These are phyloP conservation scores for Grosmannia serpens DNA, from an alignment of 2,329 filamentous ascomycete species.

Conservation along the genomic window DNA sequence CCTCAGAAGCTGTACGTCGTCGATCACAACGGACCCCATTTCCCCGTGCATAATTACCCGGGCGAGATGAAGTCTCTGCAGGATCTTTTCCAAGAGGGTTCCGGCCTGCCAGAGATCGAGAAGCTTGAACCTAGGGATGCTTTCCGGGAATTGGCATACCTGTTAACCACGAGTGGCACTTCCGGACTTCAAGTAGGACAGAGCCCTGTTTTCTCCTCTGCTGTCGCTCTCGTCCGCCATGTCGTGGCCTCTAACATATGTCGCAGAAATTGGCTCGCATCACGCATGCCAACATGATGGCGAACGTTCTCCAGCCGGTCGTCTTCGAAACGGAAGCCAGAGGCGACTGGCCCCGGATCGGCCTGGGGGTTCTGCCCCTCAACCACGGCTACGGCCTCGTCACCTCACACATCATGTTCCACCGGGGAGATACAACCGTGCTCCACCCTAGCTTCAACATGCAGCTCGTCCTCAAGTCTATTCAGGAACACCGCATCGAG, in stretches of 20 bases:
- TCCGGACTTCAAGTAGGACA: too few species aligned
- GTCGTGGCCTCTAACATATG: too few species aligned
- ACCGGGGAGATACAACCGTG: neutral
- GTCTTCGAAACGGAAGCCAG: constrained; percentile 29
- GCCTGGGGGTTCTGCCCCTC: constrained; percentile 73
- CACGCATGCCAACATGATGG: constrained; percentile 63
- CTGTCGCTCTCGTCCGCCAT: too few species aligned
- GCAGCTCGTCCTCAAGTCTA: neutral
- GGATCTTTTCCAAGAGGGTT: too few species aligned
- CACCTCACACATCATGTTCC: neutral
- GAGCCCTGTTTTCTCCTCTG: too few species aligned
- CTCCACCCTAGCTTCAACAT: neutral
- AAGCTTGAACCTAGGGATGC: too few species aligned
- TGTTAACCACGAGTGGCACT: neutral
- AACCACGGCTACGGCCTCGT: constrained; percentile 76
- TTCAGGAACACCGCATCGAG: neutral
- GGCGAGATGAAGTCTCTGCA: neutral
- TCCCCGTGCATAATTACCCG: neutral
- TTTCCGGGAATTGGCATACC: neutral
- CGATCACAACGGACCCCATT: neutral
- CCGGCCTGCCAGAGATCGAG: too few species aligned
- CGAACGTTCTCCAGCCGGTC: constrained; percentile 52
- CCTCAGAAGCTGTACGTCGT: neutral
- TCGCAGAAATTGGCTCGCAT: neutral
- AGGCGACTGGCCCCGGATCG: constrained; percentile 46